These are phyloP conservation scores for Senna tora DNA, from an alignment of 306 rosid species.

Conservation along the genomic window DNA sequence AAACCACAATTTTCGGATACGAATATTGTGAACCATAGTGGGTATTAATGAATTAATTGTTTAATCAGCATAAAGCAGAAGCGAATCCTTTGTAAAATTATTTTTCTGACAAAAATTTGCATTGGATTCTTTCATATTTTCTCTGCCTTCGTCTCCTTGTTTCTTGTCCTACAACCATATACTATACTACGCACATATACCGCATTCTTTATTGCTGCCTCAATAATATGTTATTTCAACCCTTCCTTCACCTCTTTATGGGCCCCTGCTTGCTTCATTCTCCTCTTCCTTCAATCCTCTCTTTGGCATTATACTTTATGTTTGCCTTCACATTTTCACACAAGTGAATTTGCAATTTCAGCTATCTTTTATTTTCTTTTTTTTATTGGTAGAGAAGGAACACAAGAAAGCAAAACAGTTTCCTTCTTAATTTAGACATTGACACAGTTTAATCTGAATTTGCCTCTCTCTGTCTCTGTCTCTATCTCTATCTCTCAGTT, in stretches of 20 bases:
- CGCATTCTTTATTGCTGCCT: neutral
- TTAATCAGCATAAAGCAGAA: neutral
- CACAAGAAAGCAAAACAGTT: neutral
- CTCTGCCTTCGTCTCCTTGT: neutral
- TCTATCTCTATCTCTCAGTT: neutral
- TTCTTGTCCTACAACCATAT: slow-evolving; percentile 18
- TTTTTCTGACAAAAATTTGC: neutral
- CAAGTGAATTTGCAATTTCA: too few species aligned
- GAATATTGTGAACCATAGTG: neutral
- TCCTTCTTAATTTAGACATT: neutral
- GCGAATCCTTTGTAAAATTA: neutral
- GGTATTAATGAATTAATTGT: neutral
- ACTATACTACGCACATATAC: neutral
- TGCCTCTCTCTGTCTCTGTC: neutral
- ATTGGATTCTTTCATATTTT: neutral
- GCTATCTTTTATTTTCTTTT: too few species aligned
- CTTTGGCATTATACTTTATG: neutral
- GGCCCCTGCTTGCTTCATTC: neutral
- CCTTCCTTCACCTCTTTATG: neutral
- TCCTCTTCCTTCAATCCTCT: neutral
- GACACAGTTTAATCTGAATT: too few species aligned
- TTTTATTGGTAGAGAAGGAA: too few species aligned
- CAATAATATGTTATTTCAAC: neutral
- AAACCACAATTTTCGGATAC: neutral
- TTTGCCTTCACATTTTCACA: neutral